Conservation (phyloP, 2,329 filamentous ascomycete genomes). For the Leptographium lundbergii region DNA sequence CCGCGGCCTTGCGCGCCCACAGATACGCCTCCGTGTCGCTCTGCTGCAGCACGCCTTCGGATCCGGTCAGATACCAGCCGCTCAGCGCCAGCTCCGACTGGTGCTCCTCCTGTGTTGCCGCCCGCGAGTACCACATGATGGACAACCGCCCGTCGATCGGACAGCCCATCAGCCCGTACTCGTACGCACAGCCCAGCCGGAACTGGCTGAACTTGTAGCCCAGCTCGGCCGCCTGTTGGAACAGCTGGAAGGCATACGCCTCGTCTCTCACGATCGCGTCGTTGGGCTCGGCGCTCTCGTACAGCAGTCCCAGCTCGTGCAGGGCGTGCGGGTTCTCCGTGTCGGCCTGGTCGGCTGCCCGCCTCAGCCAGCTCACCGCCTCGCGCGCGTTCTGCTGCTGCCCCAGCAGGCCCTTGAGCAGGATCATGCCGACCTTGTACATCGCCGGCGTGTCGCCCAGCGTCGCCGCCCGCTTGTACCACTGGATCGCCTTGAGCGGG, state of each 20-base stretch:
- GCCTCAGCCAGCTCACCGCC: conserved; percentile 83
- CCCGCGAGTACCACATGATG: conserved; percentile 88
- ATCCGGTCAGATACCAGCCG: conserved; percentile 92
- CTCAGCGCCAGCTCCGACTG: conserved; percentile 75
- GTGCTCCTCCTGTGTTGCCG: conserved; percentile 87
- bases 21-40: conserved; percentile 94
- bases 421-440: conserved; percentile 97
- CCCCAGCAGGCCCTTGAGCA: conserved; percentile 85
- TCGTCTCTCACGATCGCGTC: conserved; percentile 73
- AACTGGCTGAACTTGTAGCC: conserved; percentile 96
- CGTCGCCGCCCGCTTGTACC: conserved; percentile 89
- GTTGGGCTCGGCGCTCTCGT: conserved; percentile 50
- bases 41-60: conserved; percentile 75
- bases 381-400: conserved; percentile 73
- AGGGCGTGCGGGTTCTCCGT: conserved; percentile 86
- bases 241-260: conserved; percentile 65
- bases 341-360: conserved; percentile 80
- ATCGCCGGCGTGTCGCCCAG: conserved; percentile 87
- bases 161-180: conserved; percentile 77
- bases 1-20: conserved; percentile 89
- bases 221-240: conserved; percentile 72
- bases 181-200: conserved; percentile 73
- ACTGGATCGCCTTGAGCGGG: conserved; percentile 87
- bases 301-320: conserved; percentile 67
- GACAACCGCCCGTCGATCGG: conserved; percentile 71